A percentile compares a stretch with the other conserved stretches of the same genome.
Evolutionary conservation across 768 basidiomycete genomes (phyloP).

Genomic region (Mycena chlorophos): DNA sequence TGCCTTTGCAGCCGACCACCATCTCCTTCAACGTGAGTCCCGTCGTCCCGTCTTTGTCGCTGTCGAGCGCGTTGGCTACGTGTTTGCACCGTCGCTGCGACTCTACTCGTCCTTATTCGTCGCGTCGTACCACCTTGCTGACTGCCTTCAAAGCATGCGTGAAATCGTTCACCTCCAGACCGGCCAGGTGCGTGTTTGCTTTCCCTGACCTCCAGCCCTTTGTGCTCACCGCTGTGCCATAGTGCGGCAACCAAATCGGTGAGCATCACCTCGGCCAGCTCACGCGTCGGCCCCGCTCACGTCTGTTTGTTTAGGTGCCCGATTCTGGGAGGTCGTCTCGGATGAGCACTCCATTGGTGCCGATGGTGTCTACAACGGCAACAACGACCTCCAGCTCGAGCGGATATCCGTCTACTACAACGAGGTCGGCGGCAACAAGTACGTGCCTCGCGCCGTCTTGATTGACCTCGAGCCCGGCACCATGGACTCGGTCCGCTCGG

Average conservation of each 20-base stretch:
- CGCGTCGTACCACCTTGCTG: conserved; percentile 26
- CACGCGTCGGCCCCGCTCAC: conserved; percentile 1
- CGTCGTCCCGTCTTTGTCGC: neutral
- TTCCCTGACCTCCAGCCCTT: conserved; percentile 22
- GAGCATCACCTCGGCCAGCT: neutral
- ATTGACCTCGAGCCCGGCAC: conserved; percentile 98
- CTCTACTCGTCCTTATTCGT: neutral
- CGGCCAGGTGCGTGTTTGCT: conserved; percentile 72
- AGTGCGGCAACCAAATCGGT: conserved; percentile 99
- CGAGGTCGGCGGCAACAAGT: conserved; percentile 92
- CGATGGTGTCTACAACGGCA: conserved; percentile 94
- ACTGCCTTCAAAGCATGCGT: conserved; percentile 75
- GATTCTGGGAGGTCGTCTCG: conserved; percentile 97
- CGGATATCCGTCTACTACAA: conserved; percentile 98
- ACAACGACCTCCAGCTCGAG: conserved; percentile 93
- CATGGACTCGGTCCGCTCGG: conserved; percentile 90
- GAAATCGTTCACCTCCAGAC: conserved; percentile 99
- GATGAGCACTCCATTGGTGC: conserved; percentile 96
- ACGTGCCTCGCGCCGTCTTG: conserved; percentile 96
- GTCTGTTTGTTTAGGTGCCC: conserved; percentile 65
- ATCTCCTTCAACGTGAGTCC: conserved; percentile 32
- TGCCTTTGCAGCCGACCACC: neutral
- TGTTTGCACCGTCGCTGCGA: neutral
- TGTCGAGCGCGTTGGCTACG: neutral
- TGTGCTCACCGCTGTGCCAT: conserved; percentile 30